phyloP scores from a whole-genome alignment of 2,329 filamentous ascomycete genomes.

The Pezicula rhizophila region DNA sequence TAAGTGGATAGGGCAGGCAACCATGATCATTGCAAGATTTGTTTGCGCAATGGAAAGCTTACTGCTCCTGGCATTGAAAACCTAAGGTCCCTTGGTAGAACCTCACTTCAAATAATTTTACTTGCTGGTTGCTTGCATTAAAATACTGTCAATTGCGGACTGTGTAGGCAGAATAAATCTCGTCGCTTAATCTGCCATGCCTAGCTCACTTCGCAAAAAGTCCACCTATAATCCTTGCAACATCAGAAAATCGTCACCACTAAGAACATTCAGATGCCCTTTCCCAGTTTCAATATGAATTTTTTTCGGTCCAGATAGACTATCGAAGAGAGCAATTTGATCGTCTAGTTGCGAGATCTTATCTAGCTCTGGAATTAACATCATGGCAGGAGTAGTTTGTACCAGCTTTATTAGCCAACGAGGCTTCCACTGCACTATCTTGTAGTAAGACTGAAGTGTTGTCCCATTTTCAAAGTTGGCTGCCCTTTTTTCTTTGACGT shows the following conservation, averaged over 20 bases:
- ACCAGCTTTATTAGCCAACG: not conserved
- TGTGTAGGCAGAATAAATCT: too few species aligned
- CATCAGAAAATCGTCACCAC: slow-evolving; percentile 5
- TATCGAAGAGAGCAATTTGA: slow-evolving; percentile 7
- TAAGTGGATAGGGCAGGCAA: too few species aligned
- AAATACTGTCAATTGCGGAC: too few species aligned
- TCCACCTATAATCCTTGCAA: slow-evolving; percentile 6
- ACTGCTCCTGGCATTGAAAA: too few species aligned
- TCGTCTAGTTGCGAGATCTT: slow-evolving; percentile 1
- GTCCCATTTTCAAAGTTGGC: not conserved
- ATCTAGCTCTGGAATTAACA: slow-evolving; percentile 6
- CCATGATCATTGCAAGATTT: too few species aligned
- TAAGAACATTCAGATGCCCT: slow-evolving; percentile 16
- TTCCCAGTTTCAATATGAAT: slow-evolving; percentile 9
- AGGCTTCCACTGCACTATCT: slow-evolving; percentile 3
- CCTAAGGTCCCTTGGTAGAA: too few species aligned
- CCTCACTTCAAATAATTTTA: too few species aligned
- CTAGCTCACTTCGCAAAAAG: not conserved
- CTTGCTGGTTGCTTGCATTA: too few species aligned
- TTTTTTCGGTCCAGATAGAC: slow-evolving; percentile 7
- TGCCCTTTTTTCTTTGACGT: not conserved
- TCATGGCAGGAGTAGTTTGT: slow-evolving; percentile 4
- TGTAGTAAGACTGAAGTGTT: slow-evolving; percentile 6
- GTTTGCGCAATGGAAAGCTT: too few species aligned
- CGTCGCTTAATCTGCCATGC: too few species aligned